phyloP scores from a whole-genome alignment of 2,329 filamentous ascomycete genomes.

The Stagonosporopsis vannaccii region DNA sequence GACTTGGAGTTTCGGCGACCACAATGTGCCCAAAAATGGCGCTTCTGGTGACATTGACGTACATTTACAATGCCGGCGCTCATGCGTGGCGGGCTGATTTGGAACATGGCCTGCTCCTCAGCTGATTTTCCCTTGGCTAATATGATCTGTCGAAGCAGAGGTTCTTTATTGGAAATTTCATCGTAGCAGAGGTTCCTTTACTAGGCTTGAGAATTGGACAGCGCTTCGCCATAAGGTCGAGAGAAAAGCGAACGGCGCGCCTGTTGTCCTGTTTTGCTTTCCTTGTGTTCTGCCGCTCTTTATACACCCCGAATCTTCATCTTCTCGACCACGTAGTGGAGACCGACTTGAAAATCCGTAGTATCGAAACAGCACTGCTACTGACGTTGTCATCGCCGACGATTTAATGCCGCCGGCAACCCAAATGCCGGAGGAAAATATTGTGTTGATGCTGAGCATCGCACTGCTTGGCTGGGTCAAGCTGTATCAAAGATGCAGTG shows the following conservation, averaged over 20 bases:
- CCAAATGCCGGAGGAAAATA: background rate
- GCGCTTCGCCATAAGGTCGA: background rate
- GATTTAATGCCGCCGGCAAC: background rate
- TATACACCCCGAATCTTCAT: background rate
- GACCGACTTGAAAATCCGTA: background rate
- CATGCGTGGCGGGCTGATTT: too few relatives aligned
- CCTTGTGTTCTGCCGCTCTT: background rate
- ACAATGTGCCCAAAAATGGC: background rate
- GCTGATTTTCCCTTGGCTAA: background rate
- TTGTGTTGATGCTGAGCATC: background rate
- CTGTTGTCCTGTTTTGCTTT: background rate
- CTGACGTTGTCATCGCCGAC: background rate
- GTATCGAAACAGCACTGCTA: conserved; percentile 7
- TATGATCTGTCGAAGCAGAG: background rate
- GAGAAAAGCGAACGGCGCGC: background rate
- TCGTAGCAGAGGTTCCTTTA: conserved; percentile 3
- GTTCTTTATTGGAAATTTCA: background rate
- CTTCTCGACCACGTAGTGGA: background rate
- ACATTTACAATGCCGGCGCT: background rate
- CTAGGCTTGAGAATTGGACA: background rate
- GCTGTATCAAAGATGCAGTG: background rate
- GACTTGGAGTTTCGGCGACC: background rate
- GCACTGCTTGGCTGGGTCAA: conserved; percentile 1
- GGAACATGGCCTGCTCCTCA: background rate
- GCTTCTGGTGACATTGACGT: background rate